Evolutionary conservation across 2,329 filamentous ascomycete species (phyloP), one percentile per base, ranked within the genome.

Genomic region (Fusarium kyushuense): DNA sequence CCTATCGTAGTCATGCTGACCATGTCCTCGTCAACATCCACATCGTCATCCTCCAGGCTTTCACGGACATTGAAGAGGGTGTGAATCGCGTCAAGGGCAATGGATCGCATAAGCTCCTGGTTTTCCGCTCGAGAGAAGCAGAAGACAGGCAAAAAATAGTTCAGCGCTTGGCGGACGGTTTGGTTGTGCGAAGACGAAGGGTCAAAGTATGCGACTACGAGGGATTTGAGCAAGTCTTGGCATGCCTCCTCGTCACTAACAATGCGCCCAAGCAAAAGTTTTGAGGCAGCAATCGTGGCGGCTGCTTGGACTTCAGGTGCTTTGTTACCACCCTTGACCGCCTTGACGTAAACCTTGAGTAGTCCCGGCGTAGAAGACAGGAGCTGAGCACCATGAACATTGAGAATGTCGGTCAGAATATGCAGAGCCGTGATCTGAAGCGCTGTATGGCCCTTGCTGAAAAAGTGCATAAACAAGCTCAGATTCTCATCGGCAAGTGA

Each of bases 121-220:
- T 97, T 97, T 67, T 92, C 91, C 6, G 89, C 79, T 5, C 92
- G 87, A 10, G 92, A 94, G 79, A 95, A 97, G 78, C 93, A 96
- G 81, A 96, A 98, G 0, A 97, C 94, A 0, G 95, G 95, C 35
- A 98, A 83, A 84, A 97, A 97, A 79, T 98, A 98, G 69, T 92
- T 93, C 54, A 98, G 84, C 1, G 92, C 91, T 78, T 98, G 95
- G 23, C 94, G 86, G 9, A 97, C 89, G 11, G 89, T 89, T 70
- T 95, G 91, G 75, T 97, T 97, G 29, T 86, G 84, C 1, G 88
- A 86, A 6, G 92, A 96, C 6, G 92, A 88, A 0, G 95, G 94
- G 74, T 96, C 91, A 78, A 98, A 98, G 81, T 97, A 98, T 11
- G 92, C 89, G 6, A 97, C 83, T 2, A 96, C 89, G 5, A 97